Evolutionary conservation across 345 rosid species (phyloP).

Genomic region (Acer yangbiense): DNA sequence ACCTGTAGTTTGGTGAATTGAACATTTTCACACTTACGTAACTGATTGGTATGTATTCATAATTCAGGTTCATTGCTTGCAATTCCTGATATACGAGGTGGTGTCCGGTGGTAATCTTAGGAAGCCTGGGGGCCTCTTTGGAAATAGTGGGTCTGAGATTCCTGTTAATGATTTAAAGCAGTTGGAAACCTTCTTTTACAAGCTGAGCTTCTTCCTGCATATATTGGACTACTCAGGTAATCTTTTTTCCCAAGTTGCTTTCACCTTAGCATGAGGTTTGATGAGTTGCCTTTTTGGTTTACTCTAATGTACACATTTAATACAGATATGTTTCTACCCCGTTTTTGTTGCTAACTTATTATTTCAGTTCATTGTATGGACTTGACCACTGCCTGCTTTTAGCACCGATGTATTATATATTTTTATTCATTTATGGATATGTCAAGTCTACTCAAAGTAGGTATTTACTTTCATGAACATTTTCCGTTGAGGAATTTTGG

Average conservation of each 20-base stretch:
- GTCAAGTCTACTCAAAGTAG: neutral
- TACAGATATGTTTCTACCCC: neutral
- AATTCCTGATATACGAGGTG: conserved; percentile 93
- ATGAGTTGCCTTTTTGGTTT: neutral
- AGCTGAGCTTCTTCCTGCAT: conserved; percentile 96
- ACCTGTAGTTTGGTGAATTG: neutral
- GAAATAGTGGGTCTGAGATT: conserved; percentile 96
- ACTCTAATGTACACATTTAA: neutral
- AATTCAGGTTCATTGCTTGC: conserved; percentile 89
- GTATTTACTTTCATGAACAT: neutral
- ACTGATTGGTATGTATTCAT: conserved; percentile 10
- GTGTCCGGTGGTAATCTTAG: conserved; percentile 99
- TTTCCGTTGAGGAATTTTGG: neutral
- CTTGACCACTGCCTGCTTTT: neutral
- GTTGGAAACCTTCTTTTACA: conserved; percentile 95
- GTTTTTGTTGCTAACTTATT: neutral
- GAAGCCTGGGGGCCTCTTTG: conserved; percentile 98
- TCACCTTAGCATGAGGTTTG: neutral
- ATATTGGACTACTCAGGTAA: conserved; percentile 91
- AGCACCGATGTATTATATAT: neutral
- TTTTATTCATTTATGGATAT: neutral
- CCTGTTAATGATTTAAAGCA: conserved; percentile 92
- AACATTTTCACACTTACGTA: neutral
- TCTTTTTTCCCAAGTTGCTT: conserved; percentile 19
- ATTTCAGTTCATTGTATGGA: neutral